Evolutionary conservation across 495 filamentous ascomycete species (phyloP), one percentile per base, ranked within the genome.

Genomic region (Neurospora discreta): DNA sequence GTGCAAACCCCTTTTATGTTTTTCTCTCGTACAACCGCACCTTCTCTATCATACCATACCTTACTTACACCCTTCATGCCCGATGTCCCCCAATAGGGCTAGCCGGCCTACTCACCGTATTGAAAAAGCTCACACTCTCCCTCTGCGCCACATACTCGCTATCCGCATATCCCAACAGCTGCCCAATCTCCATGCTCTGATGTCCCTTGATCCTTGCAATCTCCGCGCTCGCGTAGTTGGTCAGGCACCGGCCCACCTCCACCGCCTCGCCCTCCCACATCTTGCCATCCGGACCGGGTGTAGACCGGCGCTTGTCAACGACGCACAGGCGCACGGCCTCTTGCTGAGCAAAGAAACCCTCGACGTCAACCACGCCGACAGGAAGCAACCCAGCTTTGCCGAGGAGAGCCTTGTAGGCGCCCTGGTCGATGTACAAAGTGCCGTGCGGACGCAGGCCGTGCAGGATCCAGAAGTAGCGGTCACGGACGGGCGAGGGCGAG

Each of bases 401-500:
- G 0, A 84, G 76, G 1, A 99, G 86, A 3, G 96, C 95, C 38
- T 85, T 82, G 78, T 93, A 89, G 2, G 95, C 95, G 44, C 95
- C 95, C 13, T 88, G 83, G 80, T 99, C 95, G 78, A 99, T 97
- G 78, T 91, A 97, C 8, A 99, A 75, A 16, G 90, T 97, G 1
- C 95, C 95, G 74, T 95, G 93, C 3, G 96, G 92, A 5, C 90
- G 90, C n/a, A 98, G 88, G 36, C 95, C 95, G 77, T 99, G 92
- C 0, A 98, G 89, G 68, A 99, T 89, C 95, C 96, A 98, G 85
- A 99, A 98, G 75, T 93, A 92, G 67, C 94, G 90, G 75, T 97
- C 95, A 46, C 93, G 90, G 36, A 99, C 93, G 0, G 95, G 93
- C 33, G 92, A 88, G 1, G 88, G 85, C n/a, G 92, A 93, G 5